phyloP scores from a whole-genome alignment of 139 green algal species.

The Chlamydomonas sp. region DNA sequence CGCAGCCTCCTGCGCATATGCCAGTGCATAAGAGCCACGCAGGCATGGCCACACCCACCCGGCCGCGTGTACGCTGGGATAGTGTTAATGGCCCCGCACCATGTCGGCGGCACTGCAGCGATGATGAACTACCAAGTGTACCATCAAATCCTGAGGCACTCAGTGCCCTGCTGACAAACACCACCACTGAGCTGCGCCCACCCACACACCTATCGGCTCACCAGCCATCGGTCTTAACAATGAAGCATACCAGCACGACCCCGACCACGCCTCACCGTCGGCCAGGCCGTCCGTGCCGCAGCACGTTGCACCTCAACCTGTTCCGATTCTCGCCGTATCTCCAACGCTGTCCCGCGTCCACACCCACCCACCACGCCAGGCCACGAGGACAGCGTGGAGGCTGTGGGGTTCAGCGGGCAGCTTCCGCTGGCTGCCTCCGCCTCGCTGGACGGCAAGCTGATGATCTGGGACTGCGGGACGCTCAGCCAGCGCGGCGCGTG shows the following conservation, averaged over 20 bases:
- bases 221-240: too few species aligned
- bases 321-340: background rate
- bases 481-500: constrained; percentile 62
- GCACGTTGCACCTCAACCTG: too few species aligned
- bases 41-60: too few species aligned
- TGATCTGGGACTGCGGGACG: constrained; percentile 79
- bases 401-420: constrained; percentile 65
- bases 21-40: too few species aligned
- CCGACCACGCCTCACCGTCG: too few species aligned
- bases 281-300: too few species aligned
- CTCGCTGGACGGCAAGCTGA: constrained; percentile 79
- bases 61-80: background rate
- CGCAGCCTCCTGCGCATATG: too few species aligned
- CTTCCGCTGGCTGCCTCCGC: constrained; percentile 70
- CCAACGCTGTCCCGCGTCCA: background rate
- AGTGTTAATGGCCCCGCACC: background rate
- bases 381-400: constrained; percentile 84
- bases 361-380: constrained; percentile 38
- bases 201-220: too few species aligned
- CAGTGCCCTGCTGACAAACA: constrained; percentile 1
- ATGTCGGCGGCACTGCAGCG: background rate
- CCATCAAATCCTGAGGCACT: constrained; percentile 47
- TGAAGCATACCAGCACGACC: too few species aligned
- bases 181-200: background rate
- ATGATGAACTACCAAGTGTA: background rate